Percentiles rank a stretch among this genome's conserved stretches.
Evolutionary conservation across 352 stramenopile species (phyloP).

Genomic region (Pythium aquatile): DNA sequence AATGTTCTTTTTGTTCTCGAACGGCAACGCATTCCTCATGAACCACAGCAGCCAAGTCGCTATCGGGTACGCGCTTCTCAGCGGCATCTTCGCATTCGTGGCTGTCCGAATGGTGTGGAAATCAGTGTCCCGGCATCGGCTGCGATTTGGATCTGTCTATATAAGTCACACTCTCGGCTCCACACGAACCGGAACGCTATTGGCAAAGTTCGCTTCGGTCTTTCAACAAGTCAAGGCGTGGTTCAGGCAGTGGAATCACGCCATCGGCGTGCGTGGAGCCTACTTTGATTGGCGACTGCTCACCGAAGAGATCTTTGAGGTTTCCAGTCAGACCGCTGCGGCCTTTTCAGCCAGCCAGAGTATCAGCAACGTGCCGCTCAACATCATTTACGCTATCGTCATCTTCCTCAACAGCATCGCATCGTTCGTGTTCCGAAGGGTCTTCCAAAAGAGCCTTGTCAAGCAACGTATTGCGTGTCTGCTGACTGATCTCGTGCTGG

Average conservation of each 20-base stretch:
- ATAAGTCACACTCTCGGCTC: background rate
- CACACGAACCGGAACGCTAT: background rate
- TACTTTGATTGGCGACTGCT: slow-evolving; percentile 7
- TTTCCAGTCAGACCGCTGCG: background rate
- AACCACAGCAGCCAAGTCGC: background rate
- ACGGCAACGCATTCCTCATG: background rate
- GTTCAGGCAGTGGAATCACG: background rate
- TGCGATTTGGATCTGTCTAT: background rate
- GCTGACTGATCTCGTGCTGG: slow-evolving; percentile 15
- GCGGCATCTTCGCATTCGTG: background rate
- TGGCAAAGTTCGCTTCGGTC: background rate
- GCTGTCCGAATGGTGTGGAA: background rate
- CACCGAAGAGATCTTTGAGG: slow-evolving; percentile 2
- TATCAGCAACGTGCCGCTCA: slow-evolving; percentile 11
- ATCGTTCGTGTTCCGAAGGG: background rate
- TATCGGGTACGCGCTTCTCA: background rate
- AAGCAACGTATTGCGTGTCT: slow-evolving; percentile 10
- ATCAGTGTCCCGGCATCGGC: background rate
- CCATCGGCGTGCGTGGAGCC: slow-evolving; percentile 1
- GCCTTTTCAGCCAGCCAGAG: background rate
- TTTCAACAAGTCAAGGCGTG: background rate
- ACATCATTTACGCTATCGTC: slow-evolving; percentile 12
- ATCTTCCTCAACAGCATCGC: slow-evolving; percentile 20
- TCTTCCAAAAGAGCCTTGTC: background rate
- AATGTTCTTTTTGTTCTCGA: background rate